Base-by-base conservation (phyloP, 345 rosid genomes). In the Eucalyptus brandiana region DNA sequence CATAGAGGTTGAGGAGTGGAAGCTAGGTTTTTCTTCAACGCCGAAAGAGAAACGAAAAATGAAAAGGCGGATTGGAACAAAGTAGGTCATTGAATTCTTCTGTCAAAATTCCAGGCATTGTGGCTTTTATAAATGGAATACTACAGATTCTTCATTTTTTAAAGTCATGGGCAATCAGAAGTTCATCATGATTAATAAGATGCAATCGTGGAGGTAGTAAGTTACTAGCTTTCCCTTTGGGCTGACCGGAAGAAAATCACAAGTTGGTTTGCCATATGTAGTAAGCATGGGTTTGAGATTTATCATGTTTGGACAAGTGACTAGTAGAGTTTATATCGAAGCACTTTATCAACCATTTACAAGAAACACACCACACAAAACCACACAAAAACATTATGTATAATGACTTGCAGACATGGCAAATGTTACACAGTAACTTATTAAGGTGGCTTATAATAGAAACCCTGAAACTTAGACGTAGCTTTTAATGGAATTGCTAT, bases 401-500 rank as follows among this genome's bases (percentile, higher is more conserved):
- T 19, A 37, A 72, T 72, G 83, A 76, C 85, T 40, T 76, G 85
- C 17, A 40, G 85, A 76, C 30, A 40, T 76, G 13, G 5, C 47
- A 12, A 76, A 23, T 76, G 85, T 40, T 76, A 76, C 47, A 21
- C 2, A 4, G 13, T 21, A 76, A 76, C 85, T 76, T 76, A 40
- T 76, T 40, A 40, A 76, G 85, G 47, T 37, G 28, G 83, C 9
- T 76, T 76, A 76, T 40, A 76, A 47, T 76, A 21, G 83, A 40
- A 76, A 76, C 83, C 45, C 87, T 32, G 49, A 86, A 44, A 30
- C n/a, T 92, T 91, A 95, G 21, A 95, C 95, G 50, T 90, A 89
- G 5, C 18, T 86, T 80, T 51, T 40, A 86, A 94, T 93, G 89
- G 96, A 80, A 34, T 90, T 60, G 86, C 96, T 95, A 17, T 95